Evolutionary conservation across 495 filamentous ascomycete genomes (phyloP), one percentile per base, ranked within the genome.

Genomic region (Talaromyces ruber): DNA sequence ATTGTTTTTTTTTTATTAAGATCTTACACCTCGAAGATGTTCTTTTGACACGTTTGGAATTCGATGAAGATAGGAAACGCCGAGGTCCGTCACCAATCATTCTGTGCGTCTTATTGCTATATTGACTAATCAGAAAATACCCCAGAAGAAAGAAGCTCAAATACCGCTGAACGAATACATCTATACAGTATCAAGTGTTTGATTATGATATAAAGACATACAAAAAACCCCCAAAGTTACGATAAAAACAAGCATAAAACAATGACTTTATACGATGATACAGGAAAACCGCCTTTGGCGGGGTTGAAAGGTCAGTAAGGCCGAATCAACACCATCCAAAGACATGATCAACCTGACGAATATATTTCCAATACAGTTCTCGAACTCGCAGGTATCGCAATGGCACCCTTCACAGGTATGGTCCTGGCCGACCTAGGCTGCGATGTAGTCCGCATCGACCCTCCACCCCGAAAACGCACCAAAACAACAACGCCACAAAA

Each of bases 371-470:
- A 7, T 26, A 26, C 21, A 60, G 59, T 60, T 2, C 43, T 60
- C 28, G 59, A 60, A 52, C 25, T 60, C n/a, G 59, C 39, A 21
- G 59, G 59, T 7, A 52, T 39, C 12, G 59, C 26, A 22, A 60
- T 60, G 26, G 43, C 66, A 18, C 62, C 68, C 34, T 66, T 71
- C 30, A 59, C 64, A 45, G 65, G 67, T 56, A 67, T 60, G 58
- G 69, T 60, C 39, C 59, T 70, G 47, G 67, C 65, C 45, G 71
- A 73, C 25, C 55, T 73, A 28, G 71, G 59, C 12, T 60, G 59
- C 59, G 59, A 60, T 11, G 59, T 60, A 7, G 59, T 60, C 24
- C 39, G 59, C 25, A 24, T 60, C 43, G 59, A 60, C 2, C 37
- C 39, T 26, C 57, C 43, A 32, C 6, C 28, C n/a, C 9, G 18